A percentile compares a stretch with the other conserved stretches of the same genome.
phyloP scores from a whole-genome alignment of 495 filamentous ascomycete genomes.

The Pseudoneurospora amorphoporcata region DNA sequence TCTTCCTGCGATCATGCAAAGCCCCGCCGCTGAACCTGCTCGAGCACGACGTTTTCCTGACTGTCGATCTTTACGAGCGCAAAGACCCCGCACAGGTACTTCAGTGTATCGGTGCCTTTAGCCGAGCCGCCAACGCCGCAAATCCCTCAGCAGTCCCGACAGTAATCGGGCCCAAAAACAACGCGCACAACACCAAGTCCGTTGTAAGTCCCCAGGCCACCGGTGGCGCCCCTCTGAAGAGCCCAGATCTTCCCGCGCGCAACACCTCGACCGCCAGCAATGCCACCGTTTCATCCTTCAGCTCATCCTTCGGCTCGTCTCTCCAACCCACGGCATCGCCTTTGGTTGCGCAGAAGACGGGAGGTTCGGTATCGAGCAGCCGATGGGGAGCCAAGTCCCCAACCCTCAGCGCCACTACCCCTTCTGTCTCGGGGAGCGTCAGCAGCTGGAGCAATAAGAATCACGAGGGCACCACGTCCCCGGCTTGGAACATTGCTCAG shows the following conservation, averaged over 20 bases:
- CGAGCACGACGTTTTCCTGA: slow-evolving; percentile 92
- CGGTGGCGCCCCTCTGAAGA: slow-evolving; percentile 25
- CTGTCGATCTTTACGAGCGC: slow-evolving; percentile 89
- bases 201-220: slow-evolving; percentile 62
- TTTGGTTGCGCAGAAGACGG: slow-evolving; percentile 36
- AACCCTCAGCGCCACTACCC: slow-evolving; percentile 24
- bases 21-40: slow-evolving; percentile 74
- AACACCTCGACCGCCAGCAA: slow-evolving; percentile 62
- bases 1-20: slow-evolving; percentile 85
- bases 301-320: slow-evolving; percentile 28
- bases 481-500: slow-evolving; percentile 98
- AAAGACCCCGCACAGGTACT: slow-evolving; percentile 97
- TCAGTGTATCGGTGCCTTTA: slow-evolving; percentile 87
- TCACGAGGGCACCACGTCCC: slow-evolving; percentile 69
- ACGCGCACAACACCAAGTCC: slow-evolving; percentile 37
- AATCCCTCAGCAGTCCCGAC: slow-evolving; percentile 64
- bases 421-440: slow-evolving; percentile 32
- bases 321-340: slow-evolving; percentile 28
- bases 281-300: slow-evolving; percentile 24
- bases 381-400: slow-evolving; percentile 50
- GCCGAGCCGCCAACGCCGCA: slow-evolving; percentile 68
- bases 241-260: slow-evolving; percentile 35
- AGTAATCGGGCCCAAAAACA: slow-evolving; percentile 54
- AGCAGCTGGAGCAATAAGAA: slow-evolving; percentile 86
- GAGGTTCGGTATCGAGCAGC: slow-evolving; percentile 39